Evolutionary conservation across 208 protist genomes (phyloP).

Genomic region (Phytomonas serpens): DNA sequence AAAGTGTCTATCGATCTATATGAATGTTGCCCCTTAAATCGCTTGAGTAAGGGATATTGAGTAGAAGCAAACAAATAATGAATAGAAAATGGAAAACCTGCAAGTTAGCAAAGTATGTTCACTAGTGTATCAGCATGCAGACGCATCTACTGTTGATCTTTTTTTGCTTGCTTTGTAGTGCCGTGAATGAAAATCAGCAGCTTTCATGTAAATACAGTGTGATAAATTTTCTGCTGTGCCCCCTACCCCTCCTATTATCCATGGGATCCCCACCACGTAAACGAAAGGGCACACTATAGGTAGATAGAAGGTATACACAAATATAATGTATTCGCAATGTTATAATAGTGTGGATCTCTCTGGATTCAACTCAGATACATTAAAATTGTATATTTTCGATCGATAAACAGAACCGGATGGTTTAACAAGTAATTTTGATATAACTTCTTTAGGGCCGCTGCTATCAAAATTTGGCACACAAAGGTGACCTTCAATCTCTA

Average conservation of each 20-base stretch:
- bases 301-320: not conserved
- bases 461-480: not conserved
- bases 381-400: not conserved
- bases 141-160: not conserved
- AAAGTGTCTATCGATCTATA: conserved; percentile 7
- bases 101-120: not conserved
- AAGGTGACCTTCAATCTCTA: not conserved
- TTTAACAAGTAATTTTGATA: not conserved
- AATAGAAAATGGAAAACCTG: not conserved
- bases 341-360: not conserved
- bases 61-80: not conserved
- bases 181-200: not conserved
- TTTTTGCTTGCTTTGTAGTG: not conserved
- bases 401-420: not conserved
- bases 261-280: not conserved
- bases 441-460: not conserved
- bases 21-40: conserved; percentile 4
- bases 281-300: not conserved
- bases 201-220: not conserved
- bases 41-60: not conserved
- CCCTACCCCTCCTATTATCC: not conserved
- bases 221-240: not conserved
- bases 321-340: not conserved
- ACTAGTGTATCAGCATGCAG: not conserved
- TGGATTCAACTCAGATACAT: not conserved